These are phyloP conservation scores for Podospora pseudocomata DNA, from an alignment of 495 filamentous ascomycete species.

Conservation along the genomic window DNA sequence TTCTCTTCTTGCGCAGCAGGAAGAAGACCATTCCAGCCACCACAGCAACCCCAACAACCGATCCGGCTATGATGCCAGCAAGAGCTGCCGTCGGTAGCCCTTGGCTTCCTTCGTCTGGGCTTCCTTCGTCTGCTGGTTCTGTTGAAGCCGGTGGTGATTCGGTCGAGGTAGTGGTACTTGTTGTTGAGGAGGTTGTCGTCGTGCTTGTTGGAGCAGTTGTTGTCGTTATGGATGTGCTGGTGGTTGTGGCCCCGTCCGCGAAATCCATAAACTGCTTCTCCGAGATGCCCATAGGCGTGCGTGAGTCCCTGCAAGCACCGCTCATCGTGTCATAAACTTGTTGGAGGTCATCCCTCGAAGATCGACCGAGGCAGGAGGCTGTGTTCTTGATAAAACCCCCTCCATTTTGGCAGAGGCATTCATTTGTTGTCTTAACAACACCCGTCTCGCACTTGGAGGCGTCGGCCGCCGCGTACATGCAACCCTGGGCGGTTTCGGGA, in stretches of 20 bases:
- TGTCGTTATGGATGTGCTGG: slow-evolving; percentile 17
- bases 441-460: slow-evolving; percentile 31
- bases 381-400: slow-evolving; percentile 43
- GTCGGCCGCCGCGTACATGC: slow-evolving; percentile 36
- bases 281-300: slow-evolving; percentile 29
- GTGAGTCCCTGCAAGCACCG: slow-evolving; percentile 27
- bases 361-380: slow-evolving; percentile 39
- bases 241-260: slow-evolving; percentile 8
- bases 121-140: not conserved
- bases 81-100: slow-evolving; percentile 23
- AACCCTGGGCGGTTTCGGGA: slow-evolving; percentile 37
- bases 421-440: slow-evolving; percentile 35
- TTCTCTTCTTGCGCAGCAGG: slow-evolving; percentile 25
- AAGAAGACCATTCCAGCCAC: slow-evolving; percentile 22
- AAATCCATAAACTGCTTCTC: slow-evolving; percentile 32
- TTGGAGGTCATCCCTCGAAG: slow-evolving; percentile 29
- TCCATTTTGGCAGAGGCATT: slow-evolving; percentile 43
- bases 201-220: slow-evolving; percentile 7
- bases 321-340: slow-evolving; percentile 38
- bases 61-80: slow-evolving; percentile 29
- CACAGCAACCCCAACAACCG: slow-evolving; percentile 23
- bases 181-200: slow-evolving; percentile 2
- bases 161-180: slow-evolving; percentile 10
- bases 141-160: not conserved
- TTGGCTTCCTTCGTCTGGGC: not conserved